Base-by-base conservation (phyloP, 495 filamentous ascomycete genomes). In the Aspergillus conjunctus region DNA sequence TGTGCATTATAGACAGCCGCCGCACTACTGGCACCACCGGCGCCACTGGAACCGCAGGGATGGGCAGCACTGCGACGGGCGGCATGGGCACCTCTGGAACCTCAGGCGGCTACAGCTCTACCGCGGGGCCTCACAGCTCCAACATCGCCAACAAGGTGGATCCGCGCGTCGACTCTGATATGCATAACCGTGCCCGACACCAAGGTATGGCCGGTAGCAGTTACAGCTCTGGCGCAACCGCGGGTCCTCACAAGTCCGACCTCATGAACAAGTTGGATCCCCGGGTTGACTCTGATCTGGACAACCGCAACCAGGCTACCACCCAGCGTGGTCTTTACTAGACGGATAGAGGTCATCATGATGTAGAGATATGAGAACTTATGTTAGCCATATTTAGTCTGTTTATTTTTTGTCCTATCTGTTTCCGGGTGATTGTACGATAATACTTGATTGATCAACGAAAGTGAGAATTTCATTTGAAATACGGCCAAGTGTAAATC, bases 111-210 rank as follows among this genome's bases (percentile, higher is more conserved):
- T 26, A 26, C 5, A 26, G 2, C 26, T 26, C 26, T 2, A 26
- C 26, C 2, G 26, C 26, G 7, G 56, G 56, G 5, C 81, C 74
- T 8, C 77, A 77, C 71, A 64, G 64, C 52, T 48, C 41, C 22
- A 48, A 56, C 21, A 31, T 56, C 4, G 41, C 41, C 11, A 56
- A 56, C 54, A 48, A 56, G 41, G 11, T 32, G 4, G 54, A 56
- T 20, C 54, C 54, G 26, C 41, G 54, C n/a, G 41, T 56, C 26
- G 54, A 56, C 41, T 56, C 54, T 0, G 41, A 48, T 44, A 14
- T n/a, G 3, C 33, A 41, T 2, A 43, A 55, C 52, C 52, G 34
- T 44, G 26, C 26, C 5, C 26, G 26, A 26, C 26, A 26, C 26
- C 15, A 55, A 11, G 34, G 15, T 1, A 0, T 43, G 8, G 52